Evolutionary conservation across 1,284 basidiomycete genomes (phyloP).

Genomic region (Phlebopus sp.): DNA sequence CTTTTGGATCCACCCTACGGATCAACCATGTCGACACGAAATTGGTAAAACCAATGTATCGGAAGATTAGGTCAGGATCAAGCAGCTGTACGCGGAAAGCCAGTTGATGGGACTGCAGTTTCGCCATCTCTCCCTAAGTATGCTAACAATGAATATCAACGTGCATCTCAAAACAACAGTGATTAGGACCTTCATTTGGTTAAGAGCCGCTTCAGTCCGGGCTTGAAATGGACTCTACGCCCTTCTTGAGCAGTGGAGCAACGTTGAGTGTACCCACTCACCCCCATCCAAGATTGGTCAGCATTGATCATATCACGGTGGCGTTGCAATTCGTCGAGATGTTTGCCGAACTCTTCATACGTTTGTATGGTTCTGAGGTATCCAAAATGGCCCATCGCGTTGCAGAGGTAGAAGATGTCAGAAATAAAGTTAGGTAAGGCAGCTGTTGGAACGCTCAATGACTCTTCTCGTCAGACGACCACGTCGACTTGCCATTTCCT

Average conservation of each 20-base stretch:
- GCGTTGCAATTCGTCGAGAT: slow-evolving; percentile 74
- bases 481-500: slow-evolving; percentile 37
- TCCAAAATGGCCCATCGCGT: slow-evolving; percentile 85
- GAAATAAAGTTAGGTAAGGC: slow-evolving; percentile 88
- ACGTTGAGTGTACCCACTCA: slow-evolving; percentile 36
- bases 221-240: slow-evolving; percentile 62
- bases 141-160: slow-evolving; percentile 2
- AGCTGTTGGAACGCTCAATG: slow-evolving; percentile 31
- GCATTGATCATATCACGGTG: slow-evolving; percentile 78
- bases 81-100: slow-evolving; percentile 85
- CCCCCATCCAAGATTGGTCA: slow-evolving; percentile 76
- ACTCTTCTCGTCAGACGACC: not conserved
- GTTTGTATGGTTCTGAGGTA: slow-evolving; percentile 77
- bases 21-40: slow-evolving; percentile 96
- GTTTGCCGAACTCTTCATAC: slow-evolving; percentile 68
- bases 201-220: slow-evolving; percentile 66
- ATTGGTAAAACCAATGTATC: slow-evolving; percentile 80
- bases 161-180: not conserved
- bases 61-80: slow-evolving; percentile 82
- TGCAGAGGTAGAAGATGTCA: slow-evolving; percentile 87
- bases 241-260: slow-evolving; percentile 11
- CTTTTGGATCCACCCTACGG: slow-evolving; percentile 84
- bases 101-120: slow-evolving; percentile 67
- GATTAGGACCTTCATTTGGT: slow-evolving; percentile 62
- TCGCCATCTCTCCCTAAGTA: slow-evolving; percentile 61